Evolutionary conservation across 441 rosid genomes (phyloP).

Genomic region (Breynia disticha): DNA sequence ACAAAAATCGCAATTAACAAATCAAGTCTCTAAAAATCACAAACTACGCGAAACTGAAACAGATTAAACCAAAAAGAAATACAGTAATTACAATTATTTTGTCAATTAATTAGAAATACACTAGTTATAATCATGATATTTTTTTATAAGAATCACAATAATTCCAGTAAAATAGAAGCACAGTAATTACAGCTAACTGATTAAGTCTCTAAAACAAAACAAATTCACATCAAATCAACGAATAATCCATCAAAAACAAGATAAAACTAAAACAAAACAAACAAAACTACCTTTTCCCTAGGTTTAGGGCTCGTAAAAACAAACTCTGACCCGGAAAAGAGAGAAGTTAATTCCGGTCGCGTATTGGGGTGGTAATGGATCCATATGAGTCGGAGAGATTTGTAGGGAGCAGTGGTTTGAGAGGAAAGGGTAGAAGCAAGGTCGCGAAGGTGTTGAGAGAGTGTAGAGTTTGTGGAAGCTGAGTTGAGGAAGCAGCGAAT

Average conservation of each 20-base stretch:
- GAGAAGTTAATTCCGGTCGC: constrained; percentile 38
- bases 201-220: neutral
- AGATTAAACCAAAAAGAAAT: too few species aligned
- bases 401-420: constrained; percentile 33
- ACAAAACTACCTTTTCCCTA: constrained; percentile 55
- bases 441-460: constrained; percentile 39
- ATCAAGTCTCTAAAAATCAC: too few species aligned
- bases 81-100: too few species aligned
- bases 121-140: too few species aligned
- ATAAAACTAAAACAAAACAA: neutral
- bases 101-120: too few species aligned
- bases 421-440: constrained; percentile 47
- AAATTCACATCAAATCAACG: neutral
- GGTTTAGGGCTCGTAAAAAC: constrained; percentile 63
- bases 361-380: constrained; percentile 28
- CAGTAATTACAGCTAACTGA: too few species aligned
- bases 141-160: too few species aligned
- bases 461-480: constrained; percentile 36
- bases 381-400: constrained; percentile 60
- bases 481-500: constrained; percentile 45
- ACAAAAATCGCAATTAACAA: too few species aligned
- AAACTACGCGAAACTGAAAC: too few species aligned
- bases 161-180: too few species aligned
- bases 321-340: constrained; percentile 52
- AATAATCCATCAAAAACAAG: neutral